Evolutionary conservation across 2,329 filamentous ascomycete species (phyloP).

Genomic region (Ophiostoma australiae): DNA sequence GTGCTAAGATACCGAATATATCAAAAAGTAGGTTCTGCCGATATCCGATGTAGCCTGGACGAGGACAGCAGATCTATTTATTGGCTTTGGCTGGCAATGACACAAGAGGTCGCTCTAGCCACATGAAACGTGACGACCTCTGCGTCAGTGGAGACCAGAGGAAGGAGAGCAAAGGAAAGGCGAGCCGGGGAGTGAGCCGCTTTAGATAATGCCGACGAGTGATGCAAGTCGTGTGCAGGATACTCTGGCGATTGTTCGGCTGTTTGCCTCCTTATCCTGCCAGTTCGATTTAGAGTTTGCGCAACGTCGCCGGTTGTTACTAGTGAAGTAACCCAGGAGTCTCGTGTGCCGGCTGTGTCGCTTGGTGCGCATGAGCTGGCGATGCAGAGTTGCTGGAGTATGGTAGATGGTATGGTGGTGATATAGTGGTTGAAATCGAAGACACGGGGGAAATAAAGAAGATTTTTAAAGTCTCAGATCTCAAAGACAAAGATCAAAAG

Average conservation of each 20-base stretch:
- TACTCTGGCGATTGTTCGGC: neutral
- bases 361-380: neutral
- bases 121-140: neutral
- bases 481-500: neutral
- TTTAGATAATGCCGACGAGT: neutral
- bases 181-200: neutral
- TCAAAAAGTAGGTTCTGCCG: neutral
- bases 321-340: slow-evolving; percentile 11
- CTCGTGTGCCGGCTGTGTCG: slow-evolving; percentile 16
- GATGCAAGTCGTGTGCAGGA: neutral
- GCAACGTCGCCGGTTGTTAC: slow-evolving; percentile 19
- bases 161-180: neutral
- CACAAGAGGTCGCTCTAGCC: neutral
- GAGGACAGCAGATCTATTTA: slow-evolving; percentile 1
- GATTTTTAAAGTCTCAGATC: neutral
- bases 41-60: neutral
- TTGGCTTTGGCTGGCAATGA: neutral
- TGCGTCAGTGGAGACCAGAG: neutral
- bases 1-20: neutral
- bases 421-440: too few species aligned
- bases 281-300: slow-evolving; percentile 19
- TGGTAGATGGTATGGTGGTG: neutral
- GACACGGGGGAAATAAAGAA: too few species aligned
- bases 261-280: neutral
- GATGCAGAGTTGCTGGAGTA: neutral